Evolutionary conservation across 306 rosid genomes (phyloP).

Genomic region (Canavalia gladiata): DNA sequence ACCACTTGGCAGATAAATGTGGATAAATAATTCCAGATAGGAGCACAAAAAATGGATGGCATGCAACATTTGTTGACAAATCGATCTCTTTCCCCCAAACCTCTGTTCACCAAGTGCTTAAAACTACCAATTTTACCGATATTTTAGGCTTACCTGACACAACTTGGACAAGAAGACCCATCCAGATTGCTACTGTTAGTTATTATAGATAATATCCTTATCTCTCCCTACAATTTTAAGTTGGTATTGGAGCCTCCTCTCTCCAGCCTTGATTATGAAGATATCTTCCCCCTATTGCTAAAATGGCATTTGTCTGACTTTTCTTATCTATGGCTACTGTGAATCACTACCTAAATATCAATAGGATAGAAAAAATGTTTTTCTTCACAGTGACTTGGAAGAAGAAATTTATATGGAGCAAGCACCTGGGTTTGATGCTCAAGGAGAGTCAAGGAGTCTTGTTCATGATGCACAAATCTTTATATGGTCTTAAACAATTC

Average conservation of each 20-base stretch:
- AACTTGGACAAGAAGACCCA: no score
- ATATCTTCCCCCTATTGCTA: not conserved
- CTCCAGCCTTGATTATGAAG: not conserved
- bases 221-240: not conserved
- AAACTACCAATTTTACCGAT: not conserved
- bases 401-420: not conserved
- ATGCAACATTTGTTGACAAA: not conserved
- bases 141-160: not conserved
- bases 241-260: not conserved
- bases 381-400: no score
- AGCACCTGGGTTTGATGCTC: not conserved
- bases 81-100: not conserved
- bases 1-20: not conserved
- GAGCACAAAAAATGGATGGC: conserved; percentile 24
- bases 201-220: not conserved
- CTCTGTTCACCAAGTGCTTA: not conserved
- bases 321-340: not conserved
- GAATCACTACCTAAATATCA: not conserved
- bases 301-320: not conserved
- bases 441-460: not conserved
- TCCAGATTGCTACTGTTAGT: not conserved
- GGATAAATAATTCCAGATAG: conserved; percentile 10
- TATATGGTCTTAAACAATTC: no score
- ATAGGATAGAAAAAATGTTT: no score
- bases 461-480: no score